Conservation (phyloP, 139 green algal species). For the Micromonas commoda region DNA sequence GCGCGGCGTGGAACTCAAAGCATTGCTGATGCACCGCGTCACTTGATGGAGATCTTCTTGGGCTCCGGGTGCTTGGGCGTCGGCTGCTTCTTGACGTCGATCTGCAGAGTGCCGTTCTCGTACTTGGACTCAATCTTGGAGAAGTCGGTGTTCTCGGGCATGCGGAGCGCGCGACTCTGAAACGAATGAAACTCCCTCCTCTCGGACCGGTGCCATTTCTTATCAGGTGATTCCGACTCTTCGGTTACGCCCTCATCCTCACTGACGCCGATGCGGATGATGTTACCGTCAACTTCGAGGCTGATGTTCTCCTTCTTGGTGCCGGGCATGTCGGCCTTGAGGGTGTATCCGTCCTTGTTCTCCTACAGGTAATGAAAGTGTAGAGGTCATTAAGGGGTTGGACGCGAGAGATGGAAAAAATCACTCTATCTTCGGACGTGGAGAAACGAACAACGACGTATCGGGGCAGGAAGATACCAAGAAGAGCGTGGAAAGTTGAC, state of each 20-base stretch:
- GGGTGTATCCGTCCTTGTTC: background rate
- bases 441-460: too few relatives aligned
- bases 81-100: background rate
- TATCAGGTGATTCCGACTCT: background rate
- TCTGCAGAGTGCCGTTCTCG: slow-evolving; percentile 1
- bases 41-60: slow-evolving; percentile 14
- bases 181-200: background rate
- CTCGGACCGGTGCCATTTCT: slow-evolving; percentile 5
- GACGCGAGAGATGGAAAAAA: background rate
- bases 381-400: background rate
- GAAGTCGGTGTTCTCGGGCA: slow-evolving; percentile 15
- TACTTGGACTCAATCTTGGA: background rate
- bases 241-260: background rate
- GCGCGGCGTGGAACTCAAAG: background rate
- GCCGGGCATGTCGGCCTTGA: background rate
- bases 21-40: background rate
- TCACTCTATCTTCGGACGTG: too few relatives aligned
- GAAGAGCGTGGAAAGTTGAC: background rate
- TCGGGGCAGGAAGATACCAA: background rate
- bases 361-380: background rate
- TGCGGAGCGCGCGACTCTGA: background rate
- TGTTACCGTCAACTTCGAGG: slow-evolving; percentile 5
- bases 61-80: background rate
- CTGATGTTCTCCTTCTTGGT: slow-evolving; percentile 15
- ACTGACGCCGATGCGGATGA: slow-evolving; percentile 5